A percentile compares a stretch with the other conserved stretches of the same genome.
Evolutionary conservation across 805 yeast genomes (phyloP).

Genomic region (Hanseniaspora opuntiae): DNA sequence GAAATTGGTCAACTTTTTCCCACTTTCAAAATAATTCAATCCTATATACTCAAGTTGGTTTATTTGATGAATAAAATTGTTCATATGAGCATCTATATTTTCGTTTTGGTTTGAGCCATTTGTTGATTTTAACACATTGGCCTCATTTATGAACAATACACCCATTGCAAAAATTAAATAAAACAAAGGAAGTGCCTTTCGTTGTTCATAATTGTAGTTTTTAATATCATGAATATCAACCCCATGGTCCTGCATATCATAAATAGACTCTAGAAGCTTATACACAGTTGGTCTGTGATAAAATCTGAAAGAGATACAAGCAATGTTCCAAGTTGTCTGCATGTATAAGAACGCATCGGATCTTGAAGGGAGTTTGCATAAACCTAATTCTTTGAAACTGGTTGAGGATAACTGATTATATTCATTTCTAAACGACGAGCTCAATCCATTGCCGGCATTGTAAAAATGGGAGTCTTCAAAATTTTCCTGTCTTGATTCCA

Average conservation of each 20-base stretch:
- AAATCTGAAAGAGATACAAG: constrained; percentile 73
- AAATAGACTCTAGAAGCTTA: constrained; percentile 59
- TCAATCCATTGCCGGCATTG: constrained; percentile 13
- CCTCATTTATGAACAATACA: constrained; percentile 51
- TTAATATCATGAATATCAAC: constrained; percentile 17
- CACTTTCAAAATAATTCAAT: constrained; percentile 64
- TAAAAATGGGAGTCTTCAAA: not conserved
- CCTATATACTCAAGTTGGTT: constrained; percentile 53
- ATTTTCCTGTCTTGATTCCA: no score
- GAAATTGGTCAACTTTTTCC: constrained; percentile 64
- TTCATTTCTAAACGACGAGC: no score
- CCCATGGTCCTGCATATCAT: constrained; percentile 48
- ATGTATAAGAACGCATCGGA: constrained; percentile 58
- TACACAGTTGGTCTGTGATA: constrained; percentile 74
- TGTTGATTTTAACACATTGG: not conserved
- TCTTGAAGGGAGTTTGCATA: constrained; percentile 59
- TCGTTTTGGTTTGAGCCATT: constrained; percentile 22
- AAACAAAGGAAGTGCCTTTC: constrained; percentile 61
- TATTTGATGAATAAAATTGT: constrained; percentile 14
- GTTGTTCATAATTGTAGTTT: constrained; percentile 58
- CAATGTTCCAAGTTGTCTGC: constrained; percentile 68
- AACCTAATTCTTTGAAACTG: not conserved
- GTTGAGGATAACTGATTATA: no score
- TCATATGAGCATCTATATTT: constrained; percentile 21
- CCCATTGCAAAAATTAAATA: constrained; percentile 87